Evolutionary conservation across 2,329 filamentous ascomycete species (phyloP).

Genomic region (Venturia effusa): DNA sequence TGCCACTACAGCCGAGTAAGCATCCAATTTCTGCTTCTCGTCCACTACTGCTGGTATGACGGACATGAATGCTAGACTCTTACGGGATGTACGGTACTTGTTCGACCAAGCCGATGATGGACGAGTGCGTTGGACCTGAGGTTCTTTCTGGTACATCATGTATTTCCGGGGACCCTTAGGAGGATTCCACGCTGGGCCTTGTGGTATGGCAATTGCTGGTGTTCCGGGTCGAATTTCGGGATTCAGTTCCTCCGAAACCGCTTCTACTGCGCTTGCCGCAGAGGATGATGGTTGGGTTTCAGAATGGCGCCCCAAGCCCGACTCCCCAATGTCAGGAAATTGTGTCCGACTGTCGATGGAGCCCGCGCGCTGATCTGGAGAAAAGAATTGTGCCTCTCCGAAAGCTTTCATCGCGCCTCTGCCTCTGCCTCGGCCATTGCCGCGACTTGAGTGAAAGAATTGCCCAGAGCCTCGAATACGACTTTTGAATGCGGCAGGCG

Average conservation of each 20-base stretch:
- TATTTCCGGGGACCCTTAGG: neutral
- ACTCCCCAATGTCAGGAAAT: neutral
- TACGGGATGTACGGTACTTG: neutral
- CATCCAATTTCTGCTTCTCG: neutral
- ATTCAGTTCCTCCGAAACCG: neutral
- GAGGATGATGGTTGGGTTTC: neutral
- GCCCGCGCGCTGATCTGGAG: neutral
- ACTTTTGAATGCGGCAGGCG: neutral
- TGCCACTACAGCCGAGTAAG: neutral
- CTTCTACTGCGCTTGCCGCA: neutral
- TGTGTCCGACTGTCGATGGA: neutral
- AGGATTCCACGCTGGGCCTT: slow-evolving; percentile 2
- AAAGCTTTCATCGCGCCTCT: neutral
- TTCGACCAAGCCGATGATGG: neutral
- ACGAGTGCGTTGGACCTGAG: neutral
- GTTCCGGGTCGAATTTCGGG: neutral
- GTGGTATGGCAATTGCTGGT: neutral
- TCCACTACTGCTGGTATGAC: neutral
- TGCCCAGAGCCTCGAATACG: neutral
- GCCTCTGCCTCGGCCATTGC: neutral
- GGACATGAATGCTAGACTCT: neutral
- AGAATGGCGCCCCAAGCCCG: neutral
- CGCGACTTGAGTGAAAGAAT: neutral
- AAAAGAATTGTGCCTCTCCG: neutral
- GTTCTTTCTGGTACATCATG: neutral